phyloP scores from a whole-genome alignment of 257 asterid species.

The Salvia miltiorrhiza region DNA sequence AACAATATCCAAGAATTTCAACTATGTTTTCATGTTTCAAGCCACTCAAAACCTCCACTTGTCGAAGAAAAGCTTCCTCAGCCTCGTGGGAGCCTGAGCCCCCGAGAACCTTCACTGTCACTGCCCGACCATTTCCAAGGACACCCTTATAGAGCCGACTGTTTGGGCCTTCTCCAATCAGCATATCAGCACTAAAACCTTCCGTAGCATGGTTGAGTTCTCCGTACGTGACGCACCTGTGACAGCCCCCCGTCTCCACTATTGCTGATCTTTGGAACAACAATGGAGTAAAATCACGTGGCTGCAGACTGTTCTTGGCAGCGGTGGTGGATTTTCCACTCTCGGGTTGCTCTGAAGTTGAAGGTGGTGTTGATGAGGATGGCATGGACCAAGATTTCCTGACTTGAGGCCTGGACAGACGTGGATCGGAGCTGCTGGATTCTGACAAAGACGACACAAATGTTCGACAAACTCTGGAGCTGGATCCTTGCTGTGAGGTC shows the following conservation, averaged over 20 bases:
- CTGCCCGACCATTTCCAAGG: slow-evolving; percentile 43
- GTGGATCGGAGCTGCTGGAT: slow-evolving; percentile 26
- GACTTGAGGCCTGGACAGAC: slow-evolving; percentile 26
- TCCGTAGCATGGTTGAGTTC: slow-evolving; percentile 48
- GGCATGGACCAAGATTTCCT: slow-evolving; percentile 63
- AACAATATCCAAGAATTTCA: slow-evolving; percentile 57
- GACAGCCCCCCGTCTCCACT: slow-evolving; percentile 33
- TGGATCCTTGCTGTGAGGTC: slow-evolving; percentile 68
- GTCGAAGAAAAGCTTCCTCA: slow-evolving; percentile 44
- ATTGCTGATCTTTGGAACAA: slow-evolving; percentile 37
- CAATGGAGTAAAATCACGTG: slow-evolving; percentile 27
- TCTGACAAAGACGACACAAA: slow-evolving; percentile 42
- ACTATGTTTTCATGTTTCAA: slow-evolving; percentile 64
- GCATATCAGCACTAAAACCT: slow-evolving; percentile 36
- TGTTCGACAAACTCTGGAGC: slow-evolving; percentile 30
- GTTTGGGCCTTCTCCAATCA: slow-evolving; percentile 55
- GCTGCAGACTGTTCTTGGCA: slow-evolving; percentile 22
- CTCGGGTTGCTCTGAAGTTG: slow-evolving; percentile 31
- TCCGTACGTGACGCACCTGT: slow-evolving; percentile 37
- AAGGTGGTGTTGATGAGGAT: slow-evolving; percentile 36
- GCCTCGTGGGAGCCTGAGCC: slow-evolving; percentile 29
- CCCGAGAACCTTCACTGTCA: slow-evolving; percentile 58
- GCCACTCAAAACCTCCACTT: slow-evolving; percentile 64
- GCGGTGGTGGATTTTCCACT: slow-evolving; percentile 9
- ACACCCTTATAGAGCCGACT: slow-evolving; percentile 54